phyloP scores from a whole-genome alignment of 257 asterid species.

The Nyctanthes arbortristis region DNA sequence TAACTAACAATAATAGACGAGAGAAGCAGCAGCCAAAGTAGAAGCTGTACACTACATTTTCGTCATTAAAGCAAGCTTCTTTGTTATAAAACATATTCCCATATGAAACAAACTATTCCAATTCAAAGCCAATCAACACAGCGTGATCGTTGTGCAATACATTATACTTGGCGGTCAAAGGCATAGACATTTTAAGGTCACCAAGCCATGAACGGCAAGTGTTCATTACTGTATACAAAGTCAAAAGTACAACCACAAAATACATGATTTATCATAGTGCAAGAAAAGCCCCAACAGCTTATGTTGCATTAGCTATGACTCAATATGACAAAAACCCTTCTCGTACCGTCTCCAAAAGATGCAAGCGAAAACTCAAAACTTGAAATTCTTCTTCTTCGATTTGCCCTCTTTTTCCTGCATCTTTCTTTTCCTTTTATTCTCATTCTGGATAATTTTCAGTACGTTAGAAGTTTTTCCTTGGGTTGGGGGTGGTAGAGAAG shows the following conservation, averaged over 20 bases:
- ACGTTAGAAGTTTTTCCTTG: conserved; percentile 6
- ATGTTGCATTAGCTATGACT: neutral
- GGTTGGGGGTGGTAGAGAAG: neutral
- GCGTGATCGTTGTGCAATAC: neutral
- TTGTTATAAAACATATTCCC: too few species aligned
- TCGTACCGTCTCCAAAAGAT: neutral
- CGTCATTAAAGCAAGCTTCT: too few species aligned
- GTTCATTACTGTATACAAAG: neutral
- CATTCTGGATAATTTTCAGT: conserved; percentile 55
- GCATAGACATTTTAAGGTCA: neutral
- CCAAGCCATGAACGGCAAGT: neutral
- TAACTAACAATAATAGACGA: too few species aligned
- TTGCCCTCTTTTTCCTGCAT: conserved; percentile 90
- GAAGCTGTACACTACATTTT: too few species aligned
- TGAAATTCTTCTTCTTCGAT: conserved; percentile 94
- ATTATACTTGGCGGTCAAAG: neutral
- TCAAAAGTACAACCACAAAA: neutral
- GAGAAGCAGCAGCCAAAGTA: too few species aligned
- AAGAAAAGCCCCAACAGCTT: neutral
- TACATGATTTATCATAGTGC: neutral
- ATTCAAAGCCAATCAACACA: too few species aligned
- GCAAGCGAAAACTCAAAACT: conserved; percentile 33
- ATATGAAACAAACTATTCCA: too few species aligned
- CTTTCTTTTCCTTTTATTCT: conserved; percentile 84
- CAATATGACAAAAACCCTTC: neutral